Evolutionary conservation across 495 filamentous ascomycete species (phyloP), one percentile per base, ranked within the genome.

Genomic region (Aspergillus diversus): DNA sequence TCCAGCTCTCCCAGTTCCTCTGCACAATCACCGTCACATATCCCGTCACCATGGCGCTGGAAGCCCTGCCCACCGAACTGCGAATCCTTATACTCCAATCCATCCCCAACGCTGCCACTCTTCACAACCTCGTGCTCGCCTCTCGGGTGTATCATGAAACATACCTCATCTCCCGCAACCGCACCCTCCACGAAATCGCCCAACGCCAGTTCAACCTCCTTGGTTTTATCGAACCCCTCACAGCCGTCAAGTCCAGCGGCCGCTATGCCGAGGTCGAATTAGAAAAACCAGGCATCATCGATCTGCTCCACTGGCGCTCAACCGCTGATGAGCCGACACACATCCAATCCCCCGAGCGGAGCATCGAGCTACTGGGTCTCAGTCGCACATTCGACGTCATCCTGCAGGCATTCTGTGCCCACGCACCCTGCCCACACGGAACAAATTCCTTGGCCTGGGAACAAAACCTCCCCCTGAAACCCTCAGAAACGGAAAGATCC

Each of bases 41-140:
- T 13, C 37, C 37, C 13, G 37, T 43, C 39, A 43, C 5, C 63
- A 60, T 59, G 63, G 49, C 62, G 13, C 21, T 66, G 7, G 63
- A 66, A 60, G 33, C 21, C 9, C 53, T 67, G 9, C 65, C 65
- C 7, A 60, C 61, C 13, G 65, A 67, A 53, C 57, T 67, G 5
- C 65, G 65, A 16, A 54, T 67, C 34, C 57, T 55, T 13, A 52
- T 67, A 2, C 61, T 67, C 16, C 39, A 63, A 27, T 31, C 42
- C 21, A 16, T 67, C 16, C 58, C 63, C 0, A 53, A 67, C 48
- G 33, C 57, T 6, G 50, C 27, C 5, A 46, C 65, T 21, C 57
- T 67, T 13, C 16, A 58, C n/a, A 17, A 54, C 9, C 55, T 63
- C n/a, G 32, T 67, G 43, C 31, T 39, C 31, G 60, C 65, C 52